These are phyloP conservation scores for Colletotrichum tofieldiae DNA, from an alignment of 2,329 filamentous ascomycete species.

Conservation along the genomic window DNA sequence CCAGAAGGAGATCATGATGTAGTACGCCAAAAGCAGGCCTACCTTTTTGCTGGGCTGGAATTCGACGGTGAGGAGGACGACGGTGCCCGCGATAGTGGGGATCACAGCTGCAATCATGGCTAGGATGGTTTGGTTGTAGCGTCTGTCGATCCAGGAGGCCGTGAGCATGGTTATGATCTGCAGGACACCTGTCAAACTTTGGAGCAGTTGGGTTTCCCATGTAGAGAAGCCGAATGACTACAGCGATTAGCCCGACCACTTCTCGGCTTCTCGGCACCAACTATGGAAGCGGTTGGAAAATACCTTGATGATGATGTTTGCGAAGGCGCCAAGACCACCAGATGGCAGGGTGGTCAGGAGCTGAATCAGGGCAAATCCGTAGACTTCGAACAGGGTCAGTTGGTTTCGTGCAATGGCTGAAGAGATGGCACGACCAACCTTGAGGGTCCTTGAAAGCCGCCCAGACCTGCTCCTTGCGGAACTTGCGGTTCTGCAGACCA, in stretches of 20 bases:
- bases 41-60: constrained; percentile 53
- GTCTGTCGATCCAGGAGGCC: constrained; percentile 78
- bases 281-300: neutral
- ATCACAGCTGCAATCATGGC: constrained; percentile 77
- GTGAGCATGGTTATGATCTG: constrained; percentile 79
- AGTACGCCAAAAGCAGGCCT: constrained; percentile 58
- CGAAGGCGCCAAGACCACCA: constrained; percentile 80
- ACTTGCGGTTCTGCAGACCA: constrained; percentile 53
- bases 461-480: constrained; percentile 55
- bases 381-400: constrained; percentile 51
- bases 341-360: constrained; percentile 82
- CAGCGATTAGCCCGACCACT: neutral
- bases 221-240: constrained; percentile 73
- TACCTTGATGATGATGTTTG: constrained; percentile 79
- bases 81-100: constrained; percentile 64
- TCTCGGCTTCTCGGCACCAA: no score
- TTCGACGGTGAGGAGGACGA: constrained; percentile 54
- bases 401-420: neutral
- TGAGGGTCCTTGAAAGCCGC: constrained; percentile 55
- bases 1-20: constrained; percentile 62
- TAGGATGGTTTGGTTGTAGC: constrained; percentile 76
- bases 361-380: constrained; percentile 75
- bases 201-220: constrained; percentile 80
- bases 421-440: neutral
- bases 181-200: constrained; percentile 82